Evolutionary conservation across 2,329 filamentous ascomycete genomes (phyloP), one percentile per base, ranked within the genome.

Genomic region (Aspergillus amoenus): DNA sequence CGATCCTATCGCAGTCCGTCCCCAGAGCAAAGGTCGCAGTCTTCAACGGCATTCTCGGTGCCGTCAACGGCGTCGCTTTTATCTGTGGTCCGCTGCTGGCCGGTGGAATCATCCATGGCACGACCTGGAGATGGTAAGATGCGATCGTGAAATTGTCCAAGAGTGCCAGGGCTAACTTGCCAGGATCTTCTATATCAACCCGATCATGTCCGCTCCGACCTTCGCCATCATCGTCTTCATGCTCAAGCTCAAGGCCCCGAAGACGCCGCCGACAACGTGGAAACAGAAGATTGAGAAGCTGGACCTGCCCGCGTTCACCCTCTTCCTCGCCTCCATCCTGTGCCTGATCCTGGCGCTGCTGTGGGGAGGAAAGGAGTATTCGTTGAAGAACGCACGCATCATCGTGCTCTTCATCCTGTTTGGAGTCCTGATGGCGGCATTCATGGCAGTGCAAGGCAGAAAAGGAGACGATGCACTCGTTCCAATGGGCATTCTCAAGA

Each of bases 101-200:
- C 18, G 58, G 55, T 7, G 58, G 34, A 5, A 52, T 57, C 4
- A 55, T 55, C 0, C 41, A 57, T 12, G n/a, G 54, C n/a, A 45
- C 45, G 0, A 56, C 51, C 17, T 62, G 60, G 57, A 21, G 57
- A 7, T 60, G 27, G 27, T 30, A 30, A 30, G 27, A 30, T 1
- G 27, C 27, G 27, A 27, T 27, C 24, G 24, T n/a, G n/a, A n/a
- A n/a, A n/a, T n/a, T n/a, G n/a, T n/a, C n/a, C n/a, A n/a, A n/a
- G n/a, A n/a, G n/a, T n/a, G n/a, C n/a, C n/a, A 27, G 24, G 24
- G 27, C 27, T 30, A 30, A 30, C 27, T 30, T 8, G 8, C 9
- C 27, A 30, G 58, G 58, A 58, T 49, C 15, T 62, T 62, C 52
- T 62, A 59, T 12, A 52, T 62, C 50, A 60, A 61, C 50, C 46